These are phyloP conservation scores for Zea luxurians DNA, from an alignment of 176 grass and related monocot species.

Conservation along the genomic window DNA sequence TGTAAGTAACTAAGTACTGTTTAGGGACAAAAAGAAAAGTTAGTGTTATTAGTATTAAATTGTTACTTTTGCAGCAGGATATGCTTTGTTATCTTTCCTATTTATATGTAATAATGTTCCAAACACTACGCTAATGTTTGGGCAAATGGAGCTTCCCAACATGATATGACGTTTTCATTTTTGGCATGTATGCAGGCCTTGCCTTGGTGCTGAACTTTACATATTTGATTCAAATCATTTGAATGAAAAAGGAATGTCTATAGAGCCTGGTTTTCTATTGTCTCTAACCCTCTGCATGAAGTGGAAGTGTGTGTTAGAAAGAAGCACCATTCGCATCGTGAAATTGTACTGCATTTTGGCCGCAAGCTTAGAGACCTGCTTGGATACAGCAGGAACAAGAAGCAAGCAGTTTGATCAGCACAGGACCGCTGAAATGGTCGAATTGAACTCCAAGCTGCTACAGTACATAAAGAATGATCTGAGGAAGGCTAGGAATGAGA, in stretches of 20 bases:
- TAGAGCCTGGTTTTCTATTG: conserved; percentile 57
- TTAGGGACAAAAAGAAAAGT: neutral
- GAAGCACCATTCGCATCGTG: conserved; percentile 17
- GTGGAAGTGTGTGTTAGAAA: conserved; percentile 49
- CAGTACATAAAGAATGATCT: conserved; percentile 41
- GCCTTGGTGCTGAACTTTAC: conserved; percentile 71
- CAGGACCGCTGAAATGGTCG: conserved; percentile 49
- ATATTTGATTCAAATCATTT: conserved; percentile 47
- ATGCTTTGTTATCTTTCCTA: neutral
- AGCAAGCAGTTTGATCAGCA: conserved; percentile 42
- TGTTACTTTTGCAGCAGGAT: conserved; percentile 1
- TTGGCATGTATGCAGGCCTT: conserved; percentile 60
- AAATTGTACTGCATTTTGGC: conserved; percentile 66
- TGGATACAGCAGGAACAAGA: conserved; percentile 24
- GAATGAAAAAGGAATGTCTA: conserved; percentile 48
- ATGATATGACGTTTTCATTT: neutral
- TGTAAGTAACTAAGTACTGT: neutral
- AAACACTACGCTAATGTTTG: neutral
- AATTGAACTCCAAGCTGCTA: conserved; percentile 49
- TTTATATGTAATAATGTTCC: neutral
- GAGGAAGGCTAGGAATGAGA: conserved; percentile 14
- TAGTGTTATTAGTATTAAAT: neutral
- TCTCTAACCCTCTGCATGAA: conserved; percentile 73
- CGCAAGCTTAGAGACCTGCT: conserved; percentile 29
- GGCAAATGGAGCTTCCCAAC: neutral